A percentile compares a stretch with the other conserved stretches of the same genome.
phyloP scores from a whole-genome alignment of 2,329 filamentous ascomycete species.

The Endoconidiophora laricicola region DNA sequence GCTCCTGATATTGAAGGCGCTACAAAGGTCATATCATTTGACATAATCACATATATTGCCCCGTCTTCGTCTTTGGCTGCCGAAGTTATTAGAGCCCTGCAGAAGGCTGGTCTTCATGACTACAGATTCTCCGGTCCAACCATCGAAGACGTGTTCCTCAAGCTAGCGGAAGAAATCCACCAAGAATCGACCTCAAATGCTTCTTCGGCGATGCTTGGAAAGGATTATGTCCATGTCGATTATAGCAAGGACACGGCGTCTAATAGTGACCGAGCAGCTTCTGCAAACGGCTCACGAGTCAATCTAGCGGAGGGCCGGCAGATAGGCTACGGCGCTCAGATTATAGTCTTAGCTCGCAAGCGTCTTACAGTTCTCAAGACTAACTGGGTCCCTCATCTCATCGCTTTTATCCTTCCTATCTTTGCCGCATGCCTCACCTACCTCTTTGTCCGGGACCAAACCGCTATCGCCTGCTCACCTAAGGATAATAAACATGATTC shows the following conservation, averaged over 20 bases:
- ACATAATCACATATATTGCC: conserved; percentile 58
- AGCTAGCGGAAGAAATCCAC: conserved; percentile 64
- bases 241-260: conserved; percentile 9
- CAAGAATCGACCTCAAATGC: conserved; percentile 5
- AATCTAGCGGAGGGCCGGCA: conserved; percentile 50
- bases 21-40: conserved; percentile 42
- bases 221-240: conserved; percentile 14
- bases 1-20: conserved; percentile 38
- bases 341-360: conserved; percentile 60
- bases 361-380: conserved; percentile 59
- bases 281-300: conserved; percentile 21
- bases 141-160: conserved; percentile 83
- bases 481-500: conserved; percentile 22
- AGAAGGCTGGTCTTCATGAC: conserved; percentile 49
- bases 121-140: conserved; percentile 80
- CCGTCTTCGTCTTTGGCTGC: conserved; percentile 54
- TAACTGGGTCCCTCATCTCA: conserved; percentile 61
- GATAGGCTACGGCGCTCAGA: conserved; percentile 55
- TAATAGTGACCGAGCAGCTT: background rate
- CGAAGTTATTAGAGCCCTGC: conserved; percentile 51
- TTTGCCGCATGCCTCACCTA: conserved; percentile 64
- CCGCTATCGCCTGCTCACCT: conserved; percentile 19
- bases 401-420: conserved; percentile 62
- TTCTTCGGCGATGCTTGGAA: conserved; percentile 19
- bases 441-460: conserved; percentile 49